Evolutionary conservation across 2,329 filamentous ascomycete species (phyloP).

Genomic region (Biscogniauxia marginata): DNA sequence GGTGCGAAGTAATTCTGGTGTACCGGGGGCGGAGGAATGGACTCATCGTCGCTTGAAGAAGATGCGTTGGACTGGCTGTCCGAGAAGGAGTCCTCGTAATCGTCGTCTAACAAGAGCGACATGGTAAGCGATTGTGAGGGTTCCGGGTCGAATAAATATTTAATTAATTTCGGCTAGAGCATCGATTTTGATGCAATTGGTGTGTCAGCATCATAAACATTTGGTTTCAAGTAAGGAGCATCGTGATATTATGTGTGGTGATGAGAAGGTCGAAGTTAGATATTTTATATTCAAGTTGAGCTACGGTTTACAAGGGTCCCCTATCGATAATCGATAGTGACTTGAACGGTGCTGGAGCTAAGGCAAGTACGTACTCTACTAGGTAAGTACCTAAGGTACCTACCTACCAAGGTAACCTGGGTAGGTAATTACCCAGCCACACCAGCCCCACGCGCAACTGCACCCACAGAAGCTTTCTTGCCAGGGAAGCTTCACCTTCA

Average conservation of each 20-base stretch:
- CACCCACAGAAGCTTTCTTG: too few relatives aligned
- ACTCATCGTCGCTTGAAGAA: slow-evolving; percentile 31
- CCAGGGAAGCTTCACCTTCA: neutral
- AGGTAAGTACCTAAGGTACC: neutral
- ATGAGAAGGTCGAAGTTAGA: too few relatives aligned
- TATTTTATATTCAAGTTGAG: neutral
- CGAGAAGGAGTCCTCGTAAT: slow-evolving; percentile 26
- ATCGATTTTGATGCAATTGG: too few relatives aligned
- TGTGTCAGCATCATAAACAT: too few relatives aligned
- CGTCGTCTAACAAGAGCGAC: slow-evolving; percentile 28
- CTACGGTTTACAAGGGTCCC: neutral
- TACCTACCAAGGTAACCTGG: neutral
- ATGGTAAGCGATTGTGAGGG: slow-evolving; percentile 10
- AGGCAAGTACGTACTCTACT: too few relatives aligned
- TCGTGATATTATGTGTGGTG: too few relatives aligned
- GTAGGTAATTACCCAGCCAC: neutral
- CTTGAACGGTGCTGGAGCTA: neutral
- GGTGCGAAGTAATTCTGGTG: slow-evolving; percentile 64
- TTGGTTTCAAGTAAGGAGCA: too few relatives aligned
- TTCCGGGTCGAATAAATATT: neutral
- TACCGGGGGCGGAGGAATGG: slow-evolving; percentile 43
- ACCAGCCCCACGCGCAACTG: neutral
- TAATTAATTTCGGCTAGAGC: too few relatives aligned
- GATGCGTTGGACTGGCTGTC: slow-evolving; percentile 30
- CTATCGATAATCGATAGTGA: neutral